phyloP scores from a whole-genome alignment of 140 eudicot genomes.

The Stevia rebaudiana region DNA sequence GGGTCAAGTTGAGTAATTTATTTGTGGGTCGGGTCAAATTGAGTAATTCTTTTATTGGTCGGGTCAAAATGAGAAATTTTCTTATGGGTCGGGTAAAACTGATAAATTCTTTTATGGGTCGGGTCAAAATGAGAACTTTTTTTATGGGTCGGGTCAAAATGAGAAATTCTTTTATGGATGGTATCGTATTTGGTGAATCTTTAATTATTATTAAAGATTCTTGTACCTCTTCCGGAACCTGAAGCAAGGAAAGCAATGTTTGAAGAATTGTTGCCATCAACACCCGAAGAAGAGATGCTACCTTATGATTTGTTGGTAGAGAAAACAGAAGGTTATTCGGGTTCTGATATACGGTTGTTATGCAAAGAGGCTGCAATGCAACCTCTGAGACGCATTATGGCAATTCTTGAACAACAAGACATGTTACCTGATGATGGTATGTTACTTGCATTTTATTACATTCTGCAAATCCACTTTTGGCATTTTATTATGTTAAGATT shows the following conservation, averaged over 20 bases:
- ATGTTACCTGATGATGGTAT: constrained; percentile 83
- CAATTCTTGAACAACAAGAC: constrained; percentile 62
- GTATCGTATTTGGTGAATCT: constrained; percentile 10
- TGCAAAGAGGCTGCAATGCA: constrained; percentile 99
- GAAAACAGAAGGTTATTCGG: constrained; percentile 83
- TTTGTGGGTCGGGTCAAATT: not conserved
- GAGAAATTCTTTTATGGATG: not conserved
- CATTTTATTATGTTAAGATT: too few relatives aligned
- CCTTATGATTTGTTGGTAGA: constrained; percentile 82
- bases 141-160: not conserved
- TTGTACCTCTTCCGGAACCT: constrained; percentile 95
- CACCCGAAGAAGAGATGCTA: constrained; percentile 41
- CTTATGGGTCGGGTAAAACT: not conserved
- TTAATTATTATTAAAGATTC: constrained; percentile 59
- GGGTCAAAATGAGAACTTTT: not conserved
- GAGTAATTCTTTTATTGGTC: not conserved
- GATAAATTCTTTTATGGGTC: not conserved
- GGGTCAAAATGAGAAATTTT: not conserved
- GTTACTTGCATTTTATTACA: not conserved
- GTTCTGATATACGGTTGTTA: constrained; percentile 84
- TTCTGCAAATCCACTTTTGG: too few relatives aligned
- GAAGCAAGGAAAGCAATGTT: constrained; percentile 93
- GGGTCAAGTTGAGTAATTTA: not conserved
- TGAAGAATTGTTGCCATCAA: constrained; percentile 66
- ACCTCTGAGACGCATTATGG: constrained; percentile 85